These are phyloP conservation scores for Oemleria cerasiformis DNA, from an alignment of 306 rosid genomes.

Conservation along the genomic window DNA sequence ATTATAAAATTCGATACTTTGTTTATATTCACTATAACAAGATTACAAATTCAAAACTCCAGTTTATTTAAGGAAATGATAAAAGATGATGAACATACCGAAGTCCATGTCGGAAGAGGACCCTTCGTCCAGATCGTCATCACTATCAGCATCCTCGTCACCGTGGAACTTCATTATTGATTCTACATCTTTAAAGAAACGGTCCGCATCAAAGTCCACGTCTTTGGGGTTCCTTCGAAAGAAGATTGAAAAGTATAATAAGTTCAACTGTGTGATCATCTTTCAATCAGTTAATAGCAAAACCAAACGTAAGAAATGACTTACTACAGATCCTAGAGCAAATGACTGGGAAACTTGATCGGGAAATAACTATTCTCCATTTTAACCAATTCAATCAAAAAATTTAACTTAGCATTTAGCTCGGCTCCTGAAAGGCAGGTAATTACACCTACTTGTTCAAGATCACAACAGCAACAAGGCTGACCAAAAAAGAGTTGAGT, in stretches of 20 bases:
- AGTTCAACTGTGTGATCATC: background rate
- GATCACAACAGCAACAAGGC: background rate
- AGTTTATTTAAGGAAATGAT: background rate
- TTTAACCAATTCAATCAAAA: conserved; percentile 1
- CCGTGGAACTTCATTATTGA: conserved; percentile 59
- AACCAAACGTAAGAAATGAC: background rate
- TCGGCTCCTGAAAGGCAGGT: background rate
- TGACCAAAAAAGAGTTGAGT: background rate
- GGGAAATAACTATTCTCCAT: background rate
- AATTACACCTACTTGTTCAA: background rate
- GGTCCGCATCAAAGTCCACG: conserved; percentile 70
- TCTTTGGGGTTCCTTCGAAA: conserved; percentile 66
- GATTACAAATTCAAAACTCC: too few species aligned
- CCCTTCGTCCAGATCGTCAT: conserved; percentile 55
- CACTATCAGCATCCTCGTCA: conserved; percentile 39
- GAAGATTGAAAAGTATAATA: conserved; percentile 28
- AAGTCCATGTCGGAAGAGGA: conserved; percentile 74
- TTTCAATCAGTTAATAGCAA: conserved; percentile 5
- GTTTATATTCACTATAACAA: too few species aligned
- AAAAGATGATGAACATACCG: conserved; percentile 41
- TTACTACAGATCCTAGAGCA: background rate
- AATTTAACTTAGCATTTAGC: background rate
- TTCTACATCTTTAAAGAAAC: conserved; percentile 68
- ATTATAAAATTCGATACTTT: too few species aligned
- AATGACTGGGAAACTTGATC: background rate